These are phyloP conservation scores for Solanum tacnaense DNA, from an alignment of 257 asterid genomes.

Conservation along the genomic window DNA sequence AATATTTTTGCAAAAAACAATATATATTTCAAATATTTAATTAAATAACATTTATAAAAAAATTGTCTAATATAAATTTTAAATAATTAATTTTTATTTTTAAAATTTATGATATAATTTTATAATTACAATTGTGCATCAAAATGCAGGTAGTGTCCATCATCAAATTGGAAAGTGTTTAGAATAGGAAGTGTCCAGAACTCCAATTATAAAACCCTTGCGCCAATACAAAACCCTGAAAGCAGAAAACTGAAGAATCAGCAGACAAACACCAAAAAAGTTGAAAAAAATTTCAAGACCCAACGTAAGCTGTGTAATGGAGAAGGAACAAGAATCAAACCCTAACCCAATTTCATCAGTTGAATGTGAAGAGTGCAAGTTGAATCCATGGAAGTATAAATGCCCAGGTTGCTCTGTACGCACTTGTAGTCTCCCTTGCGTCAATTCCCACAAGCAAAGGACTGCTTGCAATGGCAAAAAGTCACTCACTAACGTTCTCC, in stretches of 20 bases:
- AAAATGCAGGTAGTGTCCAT: no score
- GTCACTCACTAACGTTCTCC: conserved; percentile 35
- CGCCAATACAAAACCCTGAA: neutral
- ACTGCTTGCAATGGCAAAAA: conserved; percentile 66
- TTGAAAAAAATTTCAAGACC: neutral
- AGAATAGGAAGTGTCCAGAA: no score
- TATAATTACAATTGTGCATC: no score
- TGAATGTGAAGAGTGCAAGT: neutral
- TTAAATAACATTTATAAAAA: no score
- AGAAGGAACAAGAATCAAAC: neutral
- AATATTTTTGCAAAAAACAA: no score
- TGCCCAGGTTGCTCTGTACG: conserved; percentile 88
- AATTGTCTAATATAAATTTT: no score
- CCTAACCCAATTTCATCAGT: neutral
- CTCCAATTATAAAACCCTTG: neutral
- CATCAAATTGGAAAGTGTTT: no score
- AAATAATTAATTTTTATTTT: no score
- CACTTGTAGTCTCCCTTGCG: conserved; percentile 84
- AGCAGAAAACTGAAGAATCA: neutral
- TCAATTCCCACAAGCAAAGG: conserved; percentile 79
- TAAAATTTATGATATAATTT: no score
- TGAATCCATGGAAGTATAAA: conserved; percentile 63
- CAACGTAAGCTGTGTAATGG: neutral
- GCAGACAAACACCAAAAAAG: neutral
- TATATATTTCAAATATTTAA: no score